Percentiles rank a stretch among this genome's conserved stretches.
phyloP scores from a whole-genome alignment of 1,284 basidiomycete species.

The Ustilago sp. region DNA sequence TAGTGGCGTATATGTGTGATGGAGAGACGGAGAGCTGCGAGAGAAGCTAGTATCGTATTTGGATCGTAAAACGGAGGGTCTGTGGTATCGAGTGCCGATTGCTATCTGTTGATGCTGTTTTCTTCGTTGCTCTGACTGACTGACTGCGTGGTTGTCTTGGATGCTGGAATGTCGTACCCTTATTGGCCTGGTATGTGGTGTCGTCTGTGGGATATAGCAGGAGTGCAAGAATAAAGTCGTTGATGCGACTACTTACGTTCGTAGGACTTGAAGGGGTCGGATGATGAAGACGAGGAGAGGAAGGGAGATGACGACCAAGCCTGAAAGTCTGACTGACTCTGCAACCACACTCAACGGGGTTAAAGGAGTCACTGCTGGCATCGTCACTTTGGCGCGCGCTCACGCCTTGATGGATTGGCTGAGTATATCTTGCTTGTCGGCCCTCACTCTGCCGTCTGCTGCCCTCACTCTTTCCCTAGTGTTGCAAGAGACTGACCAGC shows the following conservation, averaged over 20 bases:
- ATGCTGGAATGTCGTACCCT: conserved; percentile 15
- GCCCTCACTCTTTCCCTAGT: conserved; percentile 1
- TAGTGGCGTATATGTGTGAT: neutral
- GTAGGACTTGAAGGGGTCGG: conserved; percentile 50
- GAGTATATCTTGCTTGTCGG: neutral
- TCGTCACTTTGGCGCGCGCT: conserved; percentile 10
- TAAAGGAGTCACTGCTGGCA: conserved; percentile 13
- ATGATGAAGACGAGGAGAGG: conserved; percentile 50
- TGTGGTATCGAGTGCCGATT: neutral
- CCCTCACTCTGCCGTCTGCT: conserved; percentile 2
- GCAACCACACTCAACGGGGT: neutral
- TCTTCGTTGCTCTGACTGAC: neutral
- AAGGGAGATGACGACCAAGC: conserved; percentile 40
- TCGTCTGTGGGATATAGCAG: conserved; percentile 24
- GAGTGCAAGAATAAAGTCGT: conserved; percentile 13
- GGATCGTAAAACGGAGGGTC: too few species aligned
- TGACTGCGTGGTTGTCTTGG: neutral
- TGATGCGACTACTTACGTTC: conserved; percentile 38
- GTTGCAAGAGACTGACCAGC: neutral
- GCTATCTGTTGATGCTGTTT: neutral
- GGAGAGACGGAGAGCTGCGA: neutral
- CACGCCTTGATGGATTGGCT: neutral
- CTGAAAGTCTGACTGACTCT: conserved; percentile 39
- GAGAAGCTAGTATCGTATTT: neutral
- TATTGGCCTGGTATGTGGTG: neutral